phyloP scores from a whole-genome alignment of 2,329 filamentous ascomycete genomes.

The Pleoardoris graminearum region DNA sequence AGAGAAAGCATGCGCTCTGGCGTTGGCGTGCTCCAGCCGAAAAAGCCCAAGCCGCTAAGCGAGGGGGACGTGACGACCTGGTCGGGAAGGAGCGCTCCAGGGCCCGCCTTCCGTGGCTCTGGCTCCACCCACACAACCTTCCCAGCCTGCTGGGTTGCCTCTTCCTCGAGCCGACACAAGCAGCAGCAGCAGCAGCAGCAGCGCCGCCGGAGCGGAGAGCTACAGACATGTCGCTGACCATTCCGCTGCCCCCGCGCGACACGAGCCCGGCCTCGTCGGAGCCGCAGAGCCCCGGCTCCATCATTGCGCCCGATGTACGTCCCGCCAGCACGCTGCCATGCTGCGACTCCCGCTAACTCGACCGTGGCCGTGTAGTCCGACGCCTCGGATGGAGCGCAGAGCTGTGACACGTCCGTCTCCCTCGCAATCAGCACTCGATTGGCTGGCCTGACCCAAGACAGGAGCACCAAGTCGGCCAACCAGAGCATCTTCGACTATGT shows the following conservation, averaged over 20 bases:
- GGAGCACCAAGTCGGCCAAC: conserved; percentile 45
- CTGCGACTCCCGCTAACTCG: conserved; percentile 2
- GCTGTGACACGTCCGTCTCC: conserved; percentile 39
- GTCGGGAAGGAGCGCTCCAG: conserved; percentile 12
- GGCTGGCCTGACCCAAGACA: conserved; percentile 26
- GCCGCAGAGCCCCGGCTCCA: conserved; percentile 26
- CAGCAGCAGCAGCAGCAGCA: conserved; percentile 2
- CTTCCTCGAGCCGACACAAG: conserved; percentile 10
- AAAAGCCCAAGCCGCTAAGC: background rate
- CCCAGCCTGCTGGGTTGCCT: conserved; percentile 16
- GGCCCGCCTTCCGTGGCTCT: conserved; percentile 10
- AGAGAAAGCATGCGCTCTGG: background rate
- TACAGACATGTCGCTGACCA: conserved; percentile 26
- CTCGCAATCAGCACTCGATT: background rate
- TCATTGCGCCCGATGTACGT: conserved; percentile 34
- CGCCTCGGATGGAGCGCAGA: conserved; percentile 34
- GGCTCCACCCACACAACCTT: conserved; percentile 16
- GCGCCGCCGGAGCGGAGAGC: conserved; percentile 10
- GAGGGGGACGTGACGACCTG: background rate
- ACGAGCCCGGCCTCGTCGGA: conserved; percentile 24
- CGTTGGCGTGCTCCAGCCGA: background rate
- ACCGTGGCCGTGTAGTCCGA: conserved; percentile 33
- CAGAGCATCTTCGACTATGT: conserved; percentile 46
- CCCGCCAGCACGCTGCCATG: background rate
- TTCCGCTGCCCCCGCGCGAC: conserved; percentile 23